Evolutionary conservation across 371 early-diverging fungal genomes (phyloP), one percentile per base, ranked within the genome.

Genomic region (Lichtheimia hyalospora): DNA sequence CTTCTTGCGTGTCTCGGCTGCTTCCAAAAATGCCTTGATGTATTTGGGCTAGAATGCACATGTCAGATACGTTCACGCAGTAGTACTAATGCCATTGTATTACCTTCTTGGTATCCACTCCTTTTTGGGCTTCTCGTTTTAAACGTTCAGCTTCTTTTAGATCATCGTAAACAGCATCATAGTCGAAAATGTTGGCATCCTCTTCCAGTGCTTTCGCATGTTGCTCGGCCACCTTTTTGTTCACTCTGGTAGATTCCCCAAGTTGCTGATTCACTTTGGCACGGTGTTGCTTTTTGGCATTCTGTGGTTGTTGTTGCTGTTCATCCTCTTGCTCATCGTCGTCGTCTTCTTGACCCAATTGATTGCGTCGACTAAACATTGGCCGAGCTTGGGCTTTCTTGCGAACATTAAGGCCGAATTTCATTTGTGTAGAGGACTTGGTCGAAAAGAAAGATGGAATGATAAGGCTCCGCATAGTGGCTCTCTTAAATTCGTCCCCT

Each of bases 111-210:
- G 66, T 68, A n/a, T 64, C 55, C 1, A 67, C 64, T 10, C 72
- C 78, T 25, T 77, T 78, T 14, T 66, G 34, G 10, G 77, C 76
- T 46, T 75, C 74, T 51, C 72, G 61, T 59, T 84, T 79, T 27
- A 74, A 75, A 16, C 74, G 75, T 41, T 91, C 89, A 0, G 76
- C 86, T 5, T 77, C 74, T 66, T 92, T 94, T 57, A 95, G 81
- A 55, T 85, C 85, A 60, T 96, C 96, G 67, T 94, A 96, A 0
- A 91, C 88, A 5, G 84, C 92, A 67, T 97, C 97, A 64, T 97
- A 97, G 59, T 92, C 95, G 70, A 89, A 97, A 3, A 91, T 85
- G 21, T 79, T 88, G 2, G 96, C 88, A 73, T 96, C 95, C 64
- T 89, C 82, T 52, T 85, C 87, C 1, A 92, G 65, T 8, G 93